phyloP scores from a whole-genome alignment of 2,329 filamentous ascomycete species.

The Claviceps fusiformis region DNA sequence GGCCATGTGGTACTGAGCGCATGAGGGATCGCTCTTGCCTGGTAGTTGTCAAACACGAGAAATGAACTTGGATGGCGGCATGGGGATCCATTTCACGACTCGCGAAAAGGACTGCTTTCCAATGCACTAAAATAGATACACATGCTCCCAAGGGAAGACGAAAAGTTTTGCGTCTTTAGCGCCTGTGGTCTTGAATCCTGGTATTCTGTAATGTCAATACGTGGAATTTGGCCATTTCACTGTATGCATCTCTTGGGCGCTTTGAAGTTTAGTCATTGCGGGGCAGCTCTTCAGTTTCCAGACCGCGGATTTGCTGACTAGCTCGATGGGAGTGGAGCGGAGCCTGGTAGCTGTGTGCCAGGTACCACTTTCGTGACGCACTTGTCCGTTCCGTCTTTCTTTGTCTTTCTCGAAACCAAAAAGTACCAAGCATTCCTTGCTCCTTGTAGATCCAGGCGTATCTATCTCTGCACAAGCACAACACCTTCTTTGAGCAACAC shows the following conservation, averaged over 20 bases:
- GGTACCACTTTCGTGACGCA: slow-evolving; percentile 1
- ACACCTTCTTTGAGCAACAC: neutral
- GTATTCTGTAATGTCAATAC: neutral
- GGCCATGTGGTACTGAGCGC: neutral
- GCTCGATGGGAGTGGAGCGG: neutral
- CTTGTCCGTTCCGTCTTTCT: neutral
- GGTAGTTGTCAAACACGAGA: too few relatives aligned
- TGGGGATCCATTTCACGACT: too few relatives aligned
- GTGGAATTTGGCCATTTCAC: neutral
- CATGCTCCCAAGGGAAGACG: too few relatives aligned
- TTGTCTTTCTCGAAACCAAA: neutral
- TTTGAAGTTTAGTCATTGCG: neutral
- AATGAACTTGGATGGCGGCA: too few relatives aligned
- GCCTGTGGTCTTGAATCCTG: too few relatives aligned
- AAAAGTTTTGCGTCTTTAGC: too few relatives aligned
- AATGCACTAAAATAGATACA: too few relatives aligned
- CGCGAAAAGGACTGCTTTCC: too few relatives aligned
- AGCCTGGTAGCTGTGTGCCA: neutral
- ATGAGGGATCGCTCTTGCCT: neutral
- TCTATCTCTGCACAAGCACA: neutral
- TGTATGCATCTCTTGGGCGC: neutral
- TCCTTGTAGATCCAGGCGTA: neutral
- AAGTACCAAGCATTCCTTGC: neutral
- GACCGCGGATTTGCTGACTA: neutral
- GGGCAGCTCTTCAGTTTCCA: neutral